Base-by-base conservation (phyloP, 2,329 filamentous ascomycete species). In the Pleochaeta shiraiana region DNA sequence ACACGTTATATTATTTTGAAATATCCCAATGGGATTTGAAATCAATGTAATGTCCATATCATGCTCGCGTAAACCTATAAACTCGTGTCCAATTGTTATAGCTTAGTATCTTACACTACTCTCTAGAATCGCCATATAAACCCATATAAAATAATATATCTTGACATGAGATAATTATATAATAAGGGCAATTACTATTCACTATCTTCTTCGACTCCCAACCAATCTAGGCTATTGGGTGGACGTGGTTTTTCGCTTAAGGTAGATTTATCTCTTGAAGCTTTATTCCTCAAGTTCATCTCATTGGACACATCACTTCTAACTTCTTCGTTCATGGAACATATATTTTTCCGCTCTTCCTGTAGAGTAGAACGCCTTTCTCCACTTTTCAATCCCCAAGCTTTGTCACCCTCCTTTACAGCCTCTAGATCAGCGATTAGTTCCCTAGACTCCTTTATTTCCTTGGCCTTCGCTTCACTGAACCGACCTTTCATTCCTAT, bases 401-500 rank as follows among this genome's bases (percentile, higher is more conserved):
- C 79, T 68, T 83, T 81, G 66, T 89, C 85, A 70, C 90, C 91
- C 72, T 93, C 85, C 73, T 89, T 84, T 19, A 95, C 90, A 14
- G 84, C 86, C 71, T 93, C 88, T 6, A 95, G 77, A 71, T 98
- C 92, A 0, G 85, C 88, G 70, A 83, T 80, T 39, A 98, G 79
- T 75, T 98, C 92, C 64, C 92, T 81, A 71, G 81, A 79, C 75
- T 95, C 92, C 73, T 90, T 93, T 73, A 97, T 96, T 74, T 89
- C 84, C 28, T 81, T 83, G 0, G 92, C 92, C 71, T 87, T 92
- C 50, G 90, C 85, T 70, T 87, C 81, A 0, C 89, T 95, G 74
- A 90, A 96, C 19, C 92, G 83, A 0, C 91, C 92, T 0, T 84
- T 84, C 88, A 97, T 96, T 37, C 92, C 93, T 4, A 84, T 79